Evolutionary conservation across 305 asterid genomes (phyloP).

Genomic region (Fraxinus paxiana): DNA sequence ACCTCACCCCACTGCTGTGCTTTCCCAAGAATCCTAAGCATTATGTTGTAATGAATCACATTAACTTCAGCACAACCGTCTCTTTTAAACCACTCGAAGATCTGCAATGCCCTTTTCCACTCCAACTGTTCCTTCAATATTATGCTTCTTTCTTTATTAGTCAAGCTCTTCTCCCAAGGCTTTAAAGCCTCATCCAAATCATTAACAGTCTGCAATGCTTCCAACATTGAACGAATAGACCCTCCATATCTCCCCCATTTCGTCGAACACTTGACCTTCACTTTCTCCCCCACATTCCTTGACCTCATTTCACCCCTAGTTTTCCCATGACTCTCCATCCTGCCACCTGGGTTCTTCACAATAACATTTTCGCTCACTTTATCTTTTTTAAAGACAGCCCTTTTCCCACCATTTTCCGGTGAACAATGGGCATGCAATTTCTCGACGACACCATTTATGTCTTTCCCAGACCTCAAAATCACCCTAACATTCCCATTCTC

Average conservation of each 20-base stretch:
- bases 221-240: conserved; percentile 71
- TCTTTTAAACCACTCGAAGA: conserved; percentile 80
- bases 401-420: conserved; percentile 34
- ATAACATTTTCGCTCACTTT: not conserved
- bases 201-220: conserved; percentile 44
- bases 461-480: conserved; percentile 21
- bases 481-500: conserved; percentile 25
- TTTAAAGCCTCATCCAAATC: conserved; percentile 73
- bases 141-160: conserved; percentile 74
- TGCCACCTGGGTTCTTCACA: conserved; percentile 22
- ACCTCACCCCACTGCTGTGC: conserved; percentile 60
- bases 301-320: conserved; percentile 22
- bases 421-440: conserved; percentile 34
- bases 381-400: conserved; percentile 23
- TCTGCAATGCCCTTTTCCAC: conserved; percentile 82
- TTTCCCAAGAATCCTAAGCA: conserved; percentile 73
- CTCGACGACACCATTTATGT: conserved; percentile 25
- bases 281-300: conserved; percentile 21
- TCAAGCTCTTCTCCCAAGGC: conserved; percentile 74
- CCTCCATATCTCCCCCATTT: conserved; percentile 85
- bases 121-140: conserved; percentile 76
- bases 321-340: conserved; percentile 18
- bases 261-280: conserved; percentile 66
- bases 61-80: conserved; percentile 76
- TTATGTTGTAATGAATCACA: conserved; percentile 82